phyloP scores from a whole-genome alignment of 805 yeast genomes.

The Candida ipomoeae region DNA sequence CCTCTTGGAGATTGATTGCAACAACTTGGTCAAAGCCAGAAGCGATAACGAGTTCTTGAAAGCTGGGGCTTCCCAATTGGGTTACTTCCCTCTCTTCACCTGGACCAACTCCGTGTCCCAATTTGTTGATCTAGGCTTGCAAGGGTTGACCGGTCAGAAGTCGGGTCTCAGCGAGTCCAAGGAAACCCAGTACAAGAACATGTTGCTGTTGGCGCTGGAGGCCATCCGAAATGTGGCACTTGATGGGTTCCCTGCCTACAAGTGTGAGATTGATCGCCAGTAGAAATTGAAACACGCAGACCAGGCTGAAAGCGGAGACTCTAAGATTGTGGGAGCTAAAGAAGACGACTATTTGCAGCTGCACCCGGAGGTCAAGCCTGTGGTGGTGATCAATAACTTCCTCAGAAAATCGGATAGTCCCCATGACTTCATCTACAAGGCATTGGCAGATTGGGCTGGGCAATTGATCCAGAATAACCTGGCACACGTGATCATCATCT shows the following conservation, averaged over 20 bases:
- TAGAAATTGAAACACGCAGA: slow-evolving; percentile 12
- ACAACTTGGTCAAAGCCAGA: slow-evolving; percentile 64
- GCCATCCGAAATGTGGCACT: slow-evolving; percentile 67
- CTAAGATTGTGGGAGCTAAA: slow-evolving; percentile 39
- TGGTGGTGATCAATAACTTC: slow-evolving; percentile 76
- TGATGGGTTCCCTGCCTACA: slow-evolving; percentile 28
- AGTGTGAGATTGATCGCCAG: slow-evolving; percentile 19
- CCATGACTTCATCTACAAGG: slow-evolving; percentile 64
- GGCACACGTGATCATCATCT: slow-evolving; percentile 86
- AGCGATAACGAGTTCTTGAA: slow-evolving; percentile 66
- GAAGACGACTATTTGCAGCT: slow-evolving; percentile 82
- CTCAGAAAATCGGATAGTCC: slow-evolving; percentile 45
- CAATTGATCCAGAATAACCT: slow-evolving; percentile 66
- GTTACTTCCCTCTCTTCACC: slow-evolving; percentile 91
- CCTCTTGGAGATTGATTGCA: slow-evolving; percentile 75
- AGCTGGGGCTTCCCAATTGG: slow-evolving; percentile 69
- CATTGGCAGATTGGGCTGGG: slow-evolving; percentile 87
- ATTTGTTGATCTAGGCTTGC: slow-evolving; percentile 78
- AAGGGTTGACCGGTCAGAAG: slow-evolving; percentile 90
- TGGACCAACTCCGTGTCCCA: slow-evolving; percentile 82
- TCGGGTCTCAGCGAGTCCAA: slow-evolving; percentile 82
- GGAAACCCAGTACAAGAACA: slow-evolving; percentile 76
- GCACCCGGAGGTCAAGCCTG: slow-evolving; percentile 82
- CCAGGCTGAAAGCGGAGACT: slow-evolving; percentile 13
- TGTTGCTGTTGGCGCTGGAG: slow-evolving; percentile 64